Evolutionary conservation across 768 basidiomycete genomes (phyloP), one percentile per base, ranked within the genome.

Genomic region (Termitomyces sp.): DNA sequence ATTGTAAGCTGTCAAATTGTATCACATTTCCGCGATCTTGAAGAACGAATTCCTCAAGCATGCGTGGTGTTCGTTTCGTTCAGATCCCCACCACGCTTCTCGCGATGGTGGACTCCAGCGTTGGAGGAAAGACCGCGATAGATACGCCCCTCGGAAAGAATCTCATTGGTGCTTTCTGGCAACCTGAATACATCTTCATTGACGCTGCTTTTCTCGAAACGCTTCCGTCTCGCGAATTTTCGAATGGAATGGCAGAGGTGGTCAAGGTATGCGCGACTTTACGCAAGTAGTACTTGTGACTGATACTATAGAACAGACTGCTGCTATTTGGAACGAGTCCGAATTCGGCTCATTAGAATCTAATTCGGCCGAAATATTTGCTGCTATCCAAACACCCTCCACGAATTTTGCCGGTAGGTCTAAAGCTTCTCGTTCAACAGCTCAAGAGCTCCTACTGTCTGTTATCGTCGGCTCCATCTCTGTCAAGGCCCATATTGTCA

Each of bases 171-270:
- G 90, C 96, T 5, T 99, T 98, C 78, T 94, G 94, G 92, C 96
- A 98, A 72, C 97, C 97, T 0, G 85, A 90, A 65, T 98, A 88
- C 76, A 88, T 98, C 68, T 99, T 99, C 74, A 96, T 98, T 63
- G 97, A 99, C 69, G 89, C 92, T 26, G 90, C 95, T 1, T 96
- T 97, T 79, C 83, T 99, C 56, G 92, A 94, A 67, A 94, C 92
- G 1, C 85, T 99, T 2, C 95, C 95, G 0, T 72, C 85, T 32
- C 80, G 96, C 54, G 97, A 98, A 70, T 93, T 98, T 60, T 90
- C 92, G n/a, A 98, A 98, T 66, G 96, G 97, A 37, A 96, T 99
- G 90, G 96, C 97, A 0, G 96, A 99, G 71, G 89, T 98, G 3
- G 87, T 98, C 68, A 99, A 99, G 84, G 94, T 92, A 56, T 59